Evolutionary conservation across 164 flowering plant species (phyloP), one percentile per base, ranked within the genome.

Genomic region (Santalum album): DNA sequence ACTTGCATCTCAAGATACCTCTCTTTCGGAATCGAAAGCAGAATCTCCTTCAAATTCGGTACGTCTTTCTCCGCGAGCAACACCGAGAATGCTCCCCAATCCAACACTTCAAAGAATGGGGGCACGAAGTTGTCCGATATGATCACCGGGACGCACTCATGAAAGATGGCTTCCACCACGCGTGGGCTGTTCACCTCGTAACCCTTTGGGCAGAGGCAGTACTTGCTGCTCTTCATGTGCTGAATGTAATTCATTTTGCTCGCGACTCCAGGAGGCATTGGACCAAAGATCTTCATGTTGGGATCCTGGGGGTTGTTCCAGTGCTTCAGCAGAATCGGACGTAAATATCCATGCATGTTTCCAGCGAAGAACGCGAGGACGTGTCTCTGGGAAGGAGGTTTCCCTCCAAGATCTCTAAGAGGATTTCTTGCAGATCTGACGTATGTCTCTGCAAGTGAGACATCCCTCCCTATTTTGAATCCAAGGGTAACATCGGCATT

Each of bases 291-390:
- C 58, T 66, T 68, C 75, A 74, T 71, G 47, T 65, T 67, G 1
- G 73, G 55, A 9, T 29, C 34, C 50, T 66, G 69, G 44, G 60
- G 56, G 46, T 66, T 59, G 21, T 53, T 39, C 64, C 69, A 73
- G 35, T 69, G 22, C 2, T 61, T 27, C 2, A 73, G 57, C 38
- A 73, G 49, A 19, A 67, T 59, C 1, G 75, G 71, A 14, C 75
- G 74, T 26, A 75, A 64, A 45, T 63, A 47, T 40, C 80, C 77
- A 50, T 75, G 80, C 70, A 70, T 62, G 10, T 64, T 61, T 51
- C 80, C 77, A 6, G 80, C 73, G 51, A 73, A 76, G 64, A 73
- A 76, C 18, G 77, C 77, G 19, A 76, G 62, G 27, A 60, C 66
- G 22, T 47, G 54, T 51, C 80, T 65, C 40, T 63, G 25, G 12